Percentiles rank a stretch among this genome's conserved stretches.
phyloP scores from a whole-genome alignment of 1,284 basidiomycete genomes.

The Naganishia liquefaciens region DNA sequence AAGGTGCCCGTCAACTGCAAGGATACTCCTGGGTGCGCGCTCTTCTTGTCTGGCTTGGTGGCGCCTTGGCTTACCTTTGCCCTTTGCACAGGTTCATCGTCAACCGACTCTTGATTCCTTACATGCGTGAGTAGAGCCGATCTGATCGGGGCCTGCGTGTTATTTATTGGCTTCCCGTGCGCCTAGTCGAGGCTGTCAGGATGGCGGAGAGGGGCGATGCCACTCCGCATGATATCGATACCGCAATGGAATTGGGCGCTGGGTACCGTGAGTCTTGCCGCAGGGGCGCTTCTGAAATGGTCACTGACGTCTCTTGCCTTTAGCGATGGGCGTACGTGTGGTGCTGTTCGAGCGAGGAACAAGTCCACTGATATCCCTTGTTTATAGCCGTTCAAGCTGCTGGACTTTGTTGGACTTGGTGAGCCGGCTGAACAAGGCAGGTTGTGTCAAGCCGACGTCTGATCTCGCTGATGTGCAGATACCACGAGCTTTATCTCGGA shows the following conservation, averaged over 20 bases:
- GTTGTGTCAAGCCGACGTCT: too few species aligned
- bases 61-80: slow-evolving; percentile 6
- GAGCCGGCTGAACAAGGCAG: slow-evolving; percentile 36
- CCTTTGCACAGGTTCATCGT: slow-evolving; percentile 56
- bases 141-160: too few species aligned
- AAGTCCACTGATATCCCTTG: neutral
- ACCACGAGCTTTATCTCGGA: slow-evolving; percentile 57
- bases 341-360: neutral
- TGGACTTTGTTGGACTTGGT: slow-evolving; percentile 61
- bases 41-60: slow-evolving; percentile 45
- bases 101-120: slow-evolving; percentile 59
- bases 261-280: slow-evolving; percentile 54
- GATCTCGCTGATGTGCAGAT: slow-evolving; percentile 38
- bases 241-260: slow-evolving; percentile 63
- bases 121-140: slow-evolving; percentile 51
- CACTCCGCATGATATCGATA: slow-evolving; percentile 61
- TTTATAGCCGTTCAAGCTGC: slow-evolving; percentile 60
- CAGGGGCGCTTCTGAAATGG: too few species aligned
- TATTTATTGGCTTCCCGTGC: too few species aligned
- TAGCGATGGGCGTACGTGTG: slow-evolving; percentile 52
- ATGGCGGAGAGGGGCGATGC: slow-evolving; percentile 63
- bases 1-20: slow-evolving; percentile 61
- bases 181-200: slow-evolving; percentile 59
- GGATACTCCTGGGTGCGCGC: slow-evolving; percentile 57
- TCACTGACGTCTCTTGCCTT: neutral